Base-by-base conservation (phyloP, 495 filamentous ascomycete genomes). In the Bryoglossum gracile region DNA sequence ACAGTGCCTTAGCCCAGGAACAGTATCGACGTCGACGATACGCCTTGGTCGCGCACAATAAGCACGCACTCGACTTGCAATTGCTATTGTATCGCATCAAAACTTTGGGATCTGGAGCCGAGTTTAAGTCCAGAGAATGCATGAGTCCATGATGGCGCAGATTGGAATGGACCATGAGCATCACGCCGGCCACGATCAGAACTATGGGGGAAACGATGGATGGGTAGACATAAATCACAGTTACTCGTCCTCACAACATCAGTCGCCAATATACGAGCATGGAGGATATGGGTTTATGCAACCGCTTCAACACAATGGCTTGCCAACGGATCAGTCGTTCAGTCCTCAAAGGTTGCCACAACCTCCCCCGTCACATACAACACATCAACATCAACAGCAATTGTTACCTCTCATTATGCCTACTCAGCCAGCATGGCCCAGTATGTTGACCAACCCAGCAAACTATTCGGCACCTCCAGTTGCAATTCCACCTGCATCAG, bases 391-490 rank as follows among this genome's bases (percentile, higher is more conserved):
- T n/a, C n/a, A n/a, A n/a, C n/a, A n/a, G n/a, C 69, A 67, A 52
- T 62, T 75, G 13, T 72, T 82, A 41, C 76, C 81, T 60, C 69
- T 85, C 49, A 77, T 83, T 41, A 71, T 82, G 70, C 76, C 78
- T n/a, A 75, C 74, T 39, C 76, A 80, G 60, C 68, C 79, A 48
- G 65, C 68, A 43, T 87, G 83, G 83, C 83, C 83, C 14, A 87
- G 82, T 61, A 76, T 83, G 72, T 71, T 85, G 55, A 77, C 80
- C 18, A 76, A 77, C 52, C 75, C 76, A 68, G 63, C 57, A 57
- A 65, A 13, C 55, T 75, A 74, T 51, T 62, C 72, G n/a, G 68
- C 71, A 14, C 69, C 73, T 41, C 71, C 79, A 41, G 64, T 81
- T 35, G 55, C 78, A 34, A 76, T 81, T 49, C 77, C 78, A 6